Evolutionary conservation across 73 alveolate species (phyloP).

Genomic region (Uronychia binucleata): DNA sequence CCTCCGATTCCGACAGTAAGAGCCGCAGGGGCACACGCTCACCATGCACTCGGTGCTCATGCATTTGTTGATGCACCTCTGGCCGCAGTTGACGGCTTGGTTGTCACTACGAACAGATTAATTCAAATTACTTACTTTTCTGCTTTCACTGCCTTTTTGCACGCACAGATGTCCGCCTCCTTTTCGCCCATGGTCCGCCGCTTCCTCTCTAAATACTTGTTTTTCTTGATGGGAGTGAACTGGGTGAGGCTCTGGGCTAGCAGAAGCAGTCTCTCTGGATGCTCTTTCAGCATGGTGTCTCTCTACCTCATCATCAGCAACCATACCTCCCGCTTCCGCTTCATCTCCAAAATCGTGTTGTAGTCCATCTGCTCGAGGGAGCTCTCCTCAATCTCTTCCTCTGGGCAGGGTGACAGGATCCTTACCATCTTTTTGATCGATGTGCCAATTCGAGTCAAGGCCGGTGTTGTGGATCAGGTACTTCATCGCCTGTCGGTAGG

Average conservation of each 20-base stretch:
- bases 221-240: constrained; percentile 78
- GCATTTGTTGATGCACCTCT: constrained; percentile 87
- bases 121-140: constrained; percentile 1
- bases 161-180: constrained; percentile 78
- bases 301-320: constrained; percentile 30
- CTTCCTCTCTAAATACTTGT: constrained; percentile 78
- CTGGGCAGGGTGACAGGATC: background rate
- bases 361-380: background rate
- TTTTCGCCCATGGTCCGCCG: constrained; percentile 53
- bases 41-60: constrained; percentile 93
- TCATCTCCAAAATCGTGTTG: background rate
- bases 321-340: background rate
- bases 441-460: background rate
- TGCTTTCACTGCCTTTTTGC: constrained; percentile 58
- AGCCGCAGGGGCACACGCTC: constrained; percentile 85
- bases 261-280: constrained; percentile 41
- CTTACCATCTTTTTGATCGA: background rate
- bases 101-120: background rate
- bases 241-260: constrained; percentile 45
- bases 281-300: constrained; percentile 18
- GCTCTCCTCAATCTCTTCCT: background rate
- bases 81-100: constrained; percentile 82
- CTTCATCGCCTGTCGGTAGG: background rate
- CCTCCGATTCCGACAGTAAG: constrained; percentile 89
- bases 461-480: background rate